Percentiles rank a stretch among this genome's conserved stretches.
Evolutionary conservation across 2,329 filamentous ascomycete genomes (phyloP).

Genomic region (Fusarium sp.): DNA sequence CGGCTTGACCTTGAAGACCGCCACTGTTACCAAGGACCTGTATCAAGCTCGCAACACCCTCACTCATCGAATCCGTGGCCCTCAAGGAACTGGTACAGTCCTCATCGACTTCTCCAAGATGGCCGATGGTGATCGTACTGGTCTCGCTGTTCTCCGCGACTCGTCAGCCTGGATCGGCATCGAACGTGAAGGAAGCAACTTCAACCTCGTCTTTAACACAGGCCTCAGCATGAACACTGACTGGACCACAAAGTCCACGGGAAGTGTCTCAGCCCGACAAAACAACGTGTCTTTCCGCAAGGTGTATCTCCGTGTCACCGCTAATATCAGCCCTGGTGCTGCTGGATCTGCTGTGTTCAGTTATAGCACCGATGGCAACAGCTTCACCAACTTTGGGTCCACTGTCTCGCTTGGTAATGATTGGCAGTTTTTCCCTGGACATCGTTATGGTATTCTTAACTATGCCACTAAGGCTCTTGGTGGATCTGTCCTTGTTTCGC

Average conservation of each 20-base stretch:
- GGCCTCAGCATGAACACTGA: background rate
- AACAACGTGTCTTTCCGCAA: constrained; percentile 3
- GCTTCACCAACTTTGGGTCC: background rate
- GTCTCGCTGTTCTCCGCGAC: background rate
- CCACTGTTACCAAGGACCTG: background rate
- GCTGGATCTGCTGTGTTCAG: constrained; percentile 7
- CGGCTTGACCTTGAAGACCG: constrained; percentile 4
- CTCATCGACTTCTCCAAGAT: constrained; percentile 3
- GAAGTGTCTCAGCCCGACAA: background rate
- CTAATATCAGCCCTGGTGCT: background rate
- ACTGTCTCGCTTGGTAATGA: background rate
- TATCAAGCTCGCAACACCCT: constrained; percentile 14
- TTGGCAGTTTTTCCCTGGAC: constrained; percentile 6
- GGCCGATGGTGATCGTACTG: constrained; percentile 1
- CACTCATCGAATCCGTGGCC: background rate
- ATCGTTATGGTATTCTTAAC: constrained; percentile 7
- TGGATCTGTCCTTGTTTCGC: background rate
- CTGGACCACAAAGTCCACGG: constrained; percentile 7
- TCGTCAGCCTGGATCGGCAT: constrained; percentile 6
- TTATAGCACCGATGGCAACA: background rate
- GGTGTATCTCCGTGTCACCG: background rate
- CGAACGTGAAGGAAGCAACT: constrained; percentile 3
- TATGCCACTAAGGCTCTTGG: background rate
- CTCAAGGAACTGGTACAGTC: background rate
- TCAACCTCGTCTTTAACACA: background rate